These are phyloP conservation scores for Mycothermus thermophilus DNA, from an alignment of 495 filamentous ascomycete species.

Conservation along the genomic window DNA sequence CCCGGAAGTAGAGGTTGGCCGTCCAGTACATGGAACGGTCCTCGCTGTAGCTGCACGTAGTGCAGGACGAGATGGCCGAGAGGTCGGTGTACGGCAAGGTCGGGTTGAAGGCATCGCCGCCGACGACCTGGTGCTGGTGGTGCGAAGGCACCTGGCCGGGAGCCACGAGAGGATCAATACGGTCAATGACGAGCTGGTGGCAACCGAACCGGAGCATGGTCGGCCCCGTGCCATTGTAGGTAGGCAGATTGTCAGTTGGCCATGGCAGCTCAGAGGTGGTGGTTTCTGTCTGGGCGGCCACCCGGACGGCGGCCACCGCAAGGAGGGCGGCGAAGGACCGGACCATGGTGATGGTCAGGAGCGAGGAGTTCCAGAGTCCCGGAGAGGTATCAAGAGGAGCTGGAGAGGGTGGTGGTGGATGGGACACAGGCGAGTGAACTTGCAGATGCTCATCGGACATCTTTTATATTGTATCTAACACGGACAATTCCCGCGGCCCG, in stretches of 20 bases:
- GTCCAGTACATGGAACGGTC: constrained; percentile 24
- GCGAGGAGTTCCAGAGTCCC: too few relatives aligned
- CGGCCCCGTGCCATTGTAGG: constrained; percentile 2
- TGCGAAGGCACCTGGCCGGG: constrained; percentile 22
- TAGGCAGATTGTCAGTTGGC: neutral
- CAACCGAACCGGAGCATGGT: constrained; percentile 27
- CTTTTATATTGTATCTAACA: too few relatives aligned
- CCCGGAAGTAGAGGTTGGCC: constrained; percentile 30
- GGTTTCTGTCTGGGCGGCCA: neutral
- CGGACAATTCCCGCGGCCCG: too few relatives aligned
- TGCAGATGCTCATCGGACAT: too few relatives aligned
- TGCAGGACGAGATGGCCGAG: constrained; percentile 14
- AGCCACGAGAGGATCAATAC: constrained; percentile 29
- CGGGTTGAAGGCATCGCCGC: constrained; percentile 33
- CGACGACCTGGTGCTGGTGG: constrained; percentile 34
- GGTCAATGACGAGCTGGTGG: constrained; percentile 27
- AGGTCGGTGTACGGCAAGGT: constrained; percentile 21
- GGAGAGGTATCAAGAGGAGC: too few relatives aligned
- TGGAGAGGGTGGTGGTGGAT: too few relatives aligned
- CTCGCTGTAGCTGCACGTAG: constrained; percentile 10
- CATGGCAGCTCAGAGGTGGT: too few relatives aligned
- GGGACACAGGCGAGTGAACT: too few relatives aligned
- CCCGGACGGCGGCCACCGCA: neutral
- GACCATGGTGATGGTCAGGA: constrained; percentile 1
- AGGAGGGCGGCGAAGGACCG: neutral